Base-by-base conservation (phyloP, 73 alveolate species). In the Durusdinium trenchii region DNA sequence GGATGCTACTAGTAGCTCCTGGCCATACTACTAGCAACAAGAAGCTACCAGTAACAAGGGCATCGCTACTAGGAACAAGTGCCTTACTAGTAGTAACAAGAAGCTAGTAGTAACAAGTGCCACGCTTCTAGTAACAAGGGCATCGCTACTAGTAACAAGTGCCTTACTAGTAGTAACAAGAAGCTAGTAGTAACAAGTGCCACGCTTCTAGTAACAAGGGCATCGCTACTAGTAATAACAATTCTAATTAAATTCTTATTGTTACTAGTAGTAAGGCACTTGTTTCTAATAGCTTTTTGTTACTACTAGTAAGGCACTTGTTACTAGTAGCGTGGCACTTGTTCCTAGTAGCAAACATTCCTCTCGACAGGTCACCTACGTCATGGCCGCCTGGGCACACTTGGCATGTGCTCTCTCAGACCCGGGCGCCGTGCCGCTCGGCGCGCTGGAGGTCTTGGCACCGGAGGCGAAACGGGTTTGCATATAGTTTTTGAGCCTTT, bases 371-470 rank as follows among this genome's bases (percentile, higher is more conserved):
- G 61, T 36, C 82, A 86, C 57, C 95, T 86, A 42, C 78, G 18
- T 57, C 86, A 50, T 89, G 86, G 85, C 96, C 40, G 96, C 96
- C n/a, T 89, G 96, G 96, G 96, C 96, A 54, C 96, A 89, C 96
- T 71, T 89, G 48, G 69, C 96, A 51, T 61, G 86, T 9, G 84
- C 86, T 23, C 96, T 89, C 28, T 47, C 82, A 86, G 85, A 67
- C 96, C 71, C 86, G 10, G 96, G 96, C 54, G 94, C 94, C 73
- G 94, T 89, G 85, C 96, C 96, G 43, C 96, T 85, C n/a, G 96
- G 96, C 38, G 82, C 96, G 18, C 86, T 86, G 43, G 96, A 89
- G 86, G 96, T 52, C 52, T 52, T 89, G 96, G 96, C 96, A 71
- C 73, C 96, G 60, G 85, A 64, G 86, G 91, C 87, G 83, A 20